phyloP scores from a whole-genome alignment of 352 stramenopile genomes.

The Phytopythium kandeliae region DNA sequence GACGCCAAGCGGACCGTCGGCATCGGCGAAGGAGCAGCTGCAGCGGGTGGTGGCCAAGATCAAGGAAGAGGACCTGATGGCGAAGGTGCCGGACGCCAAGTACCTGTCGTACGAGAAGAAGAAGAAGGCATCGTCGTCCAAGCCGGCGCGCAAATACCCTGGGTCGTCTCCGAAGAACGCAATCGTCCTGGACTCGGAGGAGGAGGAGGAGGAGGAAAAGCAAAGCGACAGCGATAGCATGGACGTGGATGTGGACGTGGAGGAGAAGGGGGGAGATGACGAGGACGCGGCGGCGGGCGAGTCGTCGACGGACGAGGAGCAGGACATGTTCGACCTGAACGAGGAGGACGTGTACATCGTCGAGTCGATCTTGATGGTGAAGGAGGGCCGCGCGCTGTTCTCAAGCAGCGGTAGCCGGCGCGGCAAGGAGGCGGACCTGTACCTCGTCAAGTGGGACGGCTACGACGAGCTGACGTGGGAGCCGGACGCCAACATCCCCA shows the following conservation, averaged over 20 bases:
- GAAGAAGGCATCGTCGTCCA: not conserved
- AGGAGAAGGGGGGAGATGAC: slow-evolving; percentile 2
- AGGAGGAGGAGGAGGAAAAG: slow-evolving; percentile 22
- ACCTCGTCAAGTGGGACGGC: slow-evolving; percentile 74
- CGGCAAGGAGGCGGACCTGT: slow-evolving; percentile 60
- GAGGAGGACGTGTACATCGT: slow-evolving; percentile 74
- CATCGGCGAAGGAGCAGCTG: slow-evolving; percentile 19
- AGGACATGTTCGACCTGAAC: slow-evolving; percentile 63
- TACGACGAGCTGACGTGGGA: slow-evolving; percentile 83
- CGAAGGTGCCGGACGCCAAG: slow-evolving; percentile 9
- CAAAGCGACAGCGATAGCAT: slow-evolving; percentile 13
- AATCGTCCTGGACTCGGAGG: slow-evolving; percentile 53
- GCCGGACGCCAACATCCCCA: slow-evolving; percentile 60
- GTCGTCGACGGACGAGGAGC: slow-evolving; percentile 61
- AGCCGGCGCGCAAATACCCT: slow-evolving; percentile 3
- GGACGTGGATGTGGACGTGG: slow-evolving; percentile 15
- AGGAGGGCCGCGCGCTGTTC: slow-evolving; percentile 39
- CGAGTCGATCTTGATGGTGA: slow-evolving; percentile 66
- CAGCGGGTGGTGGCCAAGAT: slow-evolving; percentile 23
- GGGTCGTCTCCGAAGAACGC: slow-evolving; percentile 35
- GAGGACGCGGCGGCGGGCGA: slow-evolving; percentile 18
- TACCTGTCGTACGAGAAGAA: slow-evolving; percentile 26
- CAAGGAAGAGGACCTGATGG: slow-evolving; percentile 19
- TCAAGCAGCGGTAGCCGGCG: slow-evolving; percentile 18
- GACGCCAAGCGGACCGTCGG: not conserved